These are phyloP conservation scores for Akanthomyces dipterigenus DNA, from an alignment of 2,329 filamentous ascomycete genomes.

Conservation along the genomic window DNA sequence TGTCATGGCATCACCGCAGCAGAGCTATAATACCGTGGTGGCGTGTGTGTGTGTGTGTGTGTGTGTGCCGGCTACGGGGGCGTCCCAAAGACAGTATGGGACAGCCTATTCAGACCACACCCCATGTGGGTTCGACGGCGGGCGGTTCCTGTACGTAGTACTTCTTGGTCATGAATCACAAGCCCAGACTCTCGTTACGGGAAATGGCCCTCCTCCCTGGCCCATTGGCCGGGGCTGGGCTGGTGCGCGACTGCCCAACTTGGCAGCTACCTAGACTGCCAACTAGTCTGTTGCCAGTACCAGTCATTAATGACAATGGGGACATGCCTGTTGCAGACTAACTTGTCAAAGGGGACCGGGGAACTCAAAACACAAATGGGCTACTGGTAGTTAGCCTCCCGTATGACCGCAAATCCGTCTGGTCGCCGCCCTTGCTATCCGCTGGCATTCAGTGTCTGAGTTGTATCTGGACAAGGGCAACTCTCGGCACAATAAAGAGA, in stretches of 20 bases:
- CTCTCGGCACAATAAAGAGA: not conserved
- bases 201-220: not conserved
- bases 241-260: slow-evolving; percentile 11
- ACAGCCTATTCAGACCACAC: not conserved
- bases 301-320: slow-evolving; percentile 10
- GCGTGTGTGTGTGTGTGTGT: too few relatives aligned
- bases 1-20: slow-evolving; percentile 8
- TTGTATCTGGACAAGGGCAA: slow-evolving; percentile 3
- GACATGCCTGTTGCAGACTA: not conserved
- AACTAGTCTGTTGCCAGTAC: slow-evolving; percentile 4
- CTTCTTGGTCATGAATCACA: slow-evolving; percentile 4
- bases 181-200: slow-evolving; percentile 5
- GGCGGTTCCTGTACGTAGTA: slow-evolving; percentile 5
- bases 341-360: slow-evolving; percentile 4
- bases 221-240: not conserved
- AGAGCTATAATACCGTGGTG: slow-evolving; percentile 7
- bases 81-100: not conserved
- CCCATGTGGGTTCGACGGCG: slow-evolving; percentile 4
- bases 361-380: slow-evolving; percentile 10
- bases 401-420: slow-evolving; percentile 1
- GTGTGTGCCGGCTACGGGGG: not conserved
- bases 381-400: not conserved
- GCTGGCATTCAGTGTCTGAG: slow-evolving; percentile 8
- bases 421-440: not conserved
- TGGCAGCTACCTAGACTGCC: slow-evolving; percentile 8